Conservation (phyloP, 768 basidiomycete genomes). For the Suillus weaverae region DNA sequence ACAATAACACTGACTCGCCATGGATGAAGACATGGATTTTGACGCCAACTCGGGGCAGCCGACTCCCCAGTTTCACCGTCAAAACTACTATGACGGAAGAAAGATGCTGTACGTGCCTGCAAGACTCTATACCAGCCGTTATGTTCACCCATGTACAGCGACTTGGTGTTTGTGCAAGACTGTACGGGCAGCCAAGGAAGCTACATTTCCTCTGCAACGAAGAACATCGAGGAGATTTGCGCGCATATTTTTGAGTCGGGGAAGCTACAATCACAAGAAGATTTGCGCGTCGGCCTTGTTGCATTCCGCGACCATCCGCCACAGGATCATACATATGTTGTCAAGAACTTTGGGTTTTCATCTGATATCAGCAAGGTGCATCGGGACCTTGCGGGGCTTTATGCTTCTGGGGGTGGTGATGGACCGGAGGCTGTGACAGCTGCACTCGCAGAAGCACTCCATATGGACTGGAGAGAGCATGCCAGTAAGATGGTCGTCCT, state of each 20-base stretch:
- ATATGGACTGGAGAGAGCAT: constrained; percentile 86
- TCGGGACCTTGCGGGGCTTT: constrained; percentile 76
- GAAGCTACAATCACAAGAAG: constrained; percentile 81
- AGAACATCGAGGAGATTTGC: constrained; percentile 95
- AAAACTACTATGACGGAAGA: constrained; percentile 43
- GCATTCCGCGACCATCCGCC: constrained; percentile 97
- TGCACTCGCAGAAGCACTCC: constrained; percentile 80
- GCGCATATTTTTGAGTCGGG: constrained; percentile 94
- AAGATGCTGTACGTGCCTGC: constrained; percentile 71
- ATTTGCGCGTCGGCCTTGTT: constrained; percentile 88
- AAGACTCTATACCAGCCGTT: constrained; percentile 9
- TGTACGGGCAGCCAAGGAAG: constrained; percentile 91
- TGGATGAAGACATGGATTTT: constrained; percentile 85
- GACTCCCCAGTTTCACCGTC: constrained; percentile 32
- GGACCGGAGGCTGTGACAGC: constrained; percentile 98
- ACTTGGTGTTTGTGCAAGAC: constrained; percentile 94
- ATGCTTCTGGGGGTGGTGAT: constrained; percentile 90
- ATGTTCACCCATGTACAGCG: constrained; percentile 46
- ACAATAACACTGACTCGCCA: constrained; percentile 32
- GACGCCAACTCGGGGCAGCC: constrained; percentile 41
- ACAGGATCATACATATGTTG: constrained; percentile 93
- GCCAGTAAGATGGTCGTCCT: constrained; percentile 96
- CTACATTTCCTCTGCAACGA: constrained; percentile 91
- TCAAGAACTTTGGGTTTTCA: constrained; percentile 92
- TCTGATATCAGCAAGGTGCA: constrained; percentile 89